These are phyloP conservation scores for Trichoderma gamsii DNA, from an alignment of 495 filamentous ascomycete genomes.

Conservation along the genomic window DNA sequence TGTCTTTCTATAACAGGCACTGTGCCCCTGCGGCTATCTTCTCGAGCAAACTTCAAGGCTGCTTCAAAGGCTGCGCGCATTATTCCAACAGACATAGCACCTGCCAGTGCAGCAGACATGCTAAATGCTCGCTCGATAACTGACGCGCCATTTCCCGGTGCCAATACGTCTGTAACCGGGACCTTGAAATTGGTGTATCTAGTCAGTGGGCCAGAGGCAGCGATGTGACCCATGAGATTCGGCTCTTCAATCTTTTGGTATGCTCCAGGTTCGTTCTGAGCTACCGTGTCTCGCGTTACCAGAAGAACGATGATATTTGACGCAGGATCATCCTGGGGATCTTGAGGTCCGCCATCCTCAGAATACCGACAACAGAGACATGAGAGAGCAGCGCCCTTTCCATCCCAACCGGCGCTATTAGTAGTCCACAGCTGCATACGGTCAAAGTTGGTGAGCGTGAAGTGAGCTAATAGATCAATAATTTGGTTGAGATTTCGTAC, in stretches of 20 bases:
- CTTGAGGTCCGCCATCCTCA: conserved; percentile 19
- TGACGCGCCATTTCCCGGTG: conserved; percentile 35
- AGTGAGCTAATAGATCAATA: neutral
- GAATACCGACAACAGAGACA: conserved; percentile 47
- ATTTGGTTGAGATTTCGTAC: conserved; percentile 20
- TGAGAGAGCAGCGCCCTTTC: conserved; percentile 44
- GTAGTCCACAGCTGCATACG: conserved; percentile 45
- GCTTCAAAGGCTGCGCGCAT: conserved; percentile 51
- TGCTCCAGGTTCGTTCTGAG: conserved; percentile 30
- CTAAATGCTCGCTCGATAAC: conserved; percentile 38
- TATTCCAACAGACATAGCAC: conserved; percentile 48
- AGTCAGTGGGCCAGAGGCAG: conserved; percentile 41
- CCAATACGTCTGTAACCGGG: conserved; percentile 41
- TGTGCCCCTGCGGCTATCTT: conserved; percentile 36
- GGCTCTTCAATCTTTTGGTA: conserved; percentile 41
- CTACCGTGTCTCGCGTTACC: conserved; percentile 41
- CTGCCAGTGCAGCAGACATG: conserved; percentile 41
- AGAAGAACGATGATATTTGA: conserved; percentile 43
- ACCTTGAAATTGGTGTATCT: conserved; percentile 44
- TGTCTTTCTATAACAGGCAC: conserved; percentile 42
- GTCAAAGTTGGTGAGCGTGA: neutral
- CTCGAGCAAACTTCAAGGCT: conserved; percentile 42
- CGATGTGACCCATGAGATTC: conserved; percentile 38
- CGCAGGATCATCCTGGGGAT: conserved; percentile 26
- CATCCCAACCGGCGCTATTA: conserved; percentile 50